Percentiles rank a stretch among this genome's conserved stretches.
Conservation (phyloP, 768 basidiomycete genomes). For the Tephrocybe sp. region DNA sequence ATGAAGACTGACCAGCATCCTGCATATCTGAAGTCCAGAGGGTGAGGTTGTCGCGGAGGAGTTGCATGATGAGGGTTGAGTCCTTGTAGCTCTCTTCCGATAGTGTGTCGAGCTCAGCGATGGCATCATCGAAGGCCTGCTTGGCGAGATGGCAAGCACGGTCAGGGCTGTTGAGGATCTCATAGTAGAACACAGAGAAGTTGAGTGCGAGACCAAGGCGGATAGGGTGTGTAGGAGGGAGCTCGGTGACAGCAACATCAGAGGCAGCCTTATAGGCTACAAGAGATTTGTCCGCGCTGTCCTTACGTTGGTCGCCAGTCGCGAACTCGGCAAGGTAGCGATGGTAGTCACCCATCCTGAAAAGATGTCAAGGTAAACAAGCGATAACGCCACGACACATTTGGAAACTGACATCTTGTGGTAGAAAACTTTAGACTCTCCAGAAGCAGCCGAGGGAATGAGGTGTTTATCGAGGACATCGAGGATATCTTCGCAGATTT, state of each 20-base stretch:
- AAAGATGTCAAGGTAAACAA: too few species aligned
- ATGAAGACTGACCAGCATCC: slow-evolving; percentile 66
- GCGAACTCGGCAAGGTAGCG: slow-evolving; percentile 99
- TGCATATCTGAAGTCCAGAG: slow-evolving; percentile 99
- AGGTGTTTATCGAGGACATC: slow-evolving; percentile 97
- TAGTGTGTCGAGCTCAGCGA: slow-evolving; percentile 97
- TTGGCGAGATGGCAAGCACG: slow-evolving; percentile 98
- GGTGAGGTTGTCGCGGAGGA: slow-evolving; percentile 95
- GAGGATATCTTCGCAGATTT: slow-evolving; percentile 98
- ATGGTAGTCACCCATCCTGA: slow-evolving; percentile 99
- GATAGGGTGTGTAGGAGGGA: slow-evolving; percentile 95
- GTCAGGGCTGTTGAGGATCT: slow-evolving; percentile 98
- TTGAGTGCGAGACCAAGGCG: slow-evolving; percentile 98
- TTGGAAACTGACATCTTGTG: slow-evolving; percentile 94
- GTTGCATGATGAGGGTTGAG: slow-evolving; percentile 95
- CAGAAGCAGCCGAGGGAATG: slow-evolving; percentile 93
- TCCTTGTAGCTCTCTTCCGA: slow-evolving; percentile 99
- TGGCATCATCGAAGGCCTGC: slow-evolving; percentile 98
- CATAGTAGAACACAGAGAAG: slow-evolving; percentile 99
- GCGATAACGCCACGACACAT: too few species aligned
- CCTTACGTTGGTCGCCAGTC: slow-evolving; percentile 96
- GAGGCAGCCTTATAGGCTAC: slow-evolving; percentile 98
- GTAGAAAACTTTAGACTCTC: slow-evolving; percentile 99
- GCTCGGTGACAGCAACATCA: slow-evolving; percentile 93
- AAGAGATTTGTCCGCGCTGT: slow-evolving; percentile 95